Conservation (phyloP, 2,329 filamentous ascomycete species). For the Cladosporium halotolerans region DNA sequence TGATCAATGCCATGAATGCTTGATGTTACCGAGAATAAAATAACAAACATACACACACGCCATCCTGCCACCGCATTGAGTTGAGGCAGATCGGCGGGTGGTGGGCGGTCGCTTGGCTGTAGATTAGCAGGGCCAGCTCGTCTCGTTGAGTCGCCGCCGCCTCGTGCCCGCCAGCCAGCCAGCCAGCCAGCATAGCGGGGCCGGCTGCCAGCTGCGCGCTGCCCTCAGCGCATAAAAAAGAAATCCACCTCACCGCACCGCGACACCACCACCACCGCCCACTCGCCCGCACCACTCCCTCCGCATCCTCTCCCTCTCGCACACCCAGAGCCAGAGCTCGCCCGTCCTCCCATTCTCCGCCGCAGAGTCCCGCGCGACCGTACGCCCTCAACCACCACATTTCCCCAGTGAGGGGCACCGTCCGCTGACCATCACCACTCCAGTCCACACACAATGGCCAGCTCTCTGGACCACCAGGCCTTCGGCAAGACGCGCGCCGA, state of each 20-base stretch:
- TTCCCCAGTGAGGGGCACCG: conserved; percentile 8
- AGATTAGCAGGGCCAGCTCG: neutral
- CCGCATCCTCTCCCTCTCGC: neutral
- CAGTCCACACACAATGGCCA: conserved; percentile 47
- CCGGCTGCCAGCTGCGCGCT: conserved; percentile 1
- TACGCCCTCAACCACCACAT: neutral
- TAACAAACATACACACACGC: neutral
- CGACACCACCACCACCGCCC: neutral
- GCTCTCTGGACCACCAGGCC: conserved; percentile 77
- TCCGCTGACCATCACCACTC: neutral
- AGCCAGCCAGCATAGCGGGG: conserved; percentile 1
- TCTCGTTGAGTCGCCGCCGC: conserved; percentile 6
- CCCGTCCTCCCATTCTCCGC: neutral
- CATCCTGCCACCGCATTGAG: neutral
- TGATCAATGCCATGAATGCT: neutral
- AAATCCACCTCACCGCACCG: conserved; percentile 10
- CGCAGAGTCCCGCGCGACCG: conserved; percentile 2
- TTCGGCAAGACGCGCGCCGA: conserved; percentile 64
- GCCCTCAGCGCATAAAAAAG: conserved; percentile 11
- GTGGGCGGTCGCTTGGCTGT: conserved; percentile 6
- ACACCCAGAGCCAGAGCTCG: conserved; percentile 5
- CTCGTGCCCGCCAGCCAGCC: neutral
- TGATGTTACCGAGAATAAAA: neutral
- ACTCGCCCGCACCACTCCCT: neutral
- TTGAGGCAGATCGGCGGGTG: neutral